Evolutionary conservation across 2,329 filamentous ascomycete genomes (phyloP).

Genomic region (Microascus cirrosus): DNA sequence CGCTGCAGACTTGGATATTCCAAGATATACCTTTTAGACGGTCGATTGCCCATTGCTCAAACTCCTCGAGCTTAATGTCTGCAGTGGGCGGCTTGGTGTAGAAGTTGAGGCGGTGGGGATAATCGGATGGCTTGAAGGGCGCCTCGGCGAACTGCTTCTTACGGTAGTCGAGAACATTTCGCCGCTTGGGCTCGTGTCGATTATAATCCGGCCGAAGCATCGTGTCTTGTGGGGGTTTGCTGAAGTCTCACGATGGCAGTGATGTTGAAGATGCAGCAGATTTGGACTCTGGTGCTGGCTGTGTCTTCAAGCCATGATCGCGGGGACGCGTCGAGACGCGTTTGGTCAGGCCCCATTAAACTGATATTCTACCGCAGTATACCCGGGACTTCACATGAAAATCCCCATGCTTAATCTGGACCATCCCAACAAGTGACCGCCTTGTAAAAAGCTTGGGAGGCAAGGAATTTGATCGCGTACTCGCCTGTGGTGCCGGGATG

Average conservation of each 20-base stretch:
- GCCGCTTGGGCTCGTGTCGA: conserved; percentile 58
- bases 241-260: not conserved
- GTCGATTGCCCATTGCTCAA: conserved; percentile 98
- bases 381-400: not conserved
- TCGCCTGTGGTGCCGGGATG: too few relatives aligned
- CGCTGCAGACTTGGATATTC: not conserved
- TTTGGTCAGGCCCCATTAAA: not conserved
- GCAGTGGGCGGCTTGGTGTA: conserved; percentile 80
- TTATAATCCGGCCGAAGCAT: conserved; percentile 42
- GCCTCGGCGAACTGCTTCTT: conserved; percentile 79
- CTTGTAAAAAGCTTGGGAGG: too few relatives aligned
- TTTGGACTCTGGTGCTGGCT: not conserved
- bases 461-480: too few relatives aligned
- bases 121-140: conserved; percentile 65
- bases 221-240: conserved; percentile 7
- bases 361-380: not conserved
- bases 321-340: not conserved
- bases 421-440: too few relatives aligned
- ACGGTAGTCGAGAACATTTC: conserved; percentile 64
- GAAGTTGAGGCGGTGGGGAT: conserved; percentile 83
- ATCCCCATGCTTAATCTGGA: not conserved
- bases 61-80: conserved; percentile 92
- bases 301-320: not conserved
- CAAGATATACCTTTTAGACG: conserved; percentile 58
- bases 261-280: not conserved